phyloP scores from a whole-genome alignment of 805 yeast species.

The Candida ortonii region DNA sequence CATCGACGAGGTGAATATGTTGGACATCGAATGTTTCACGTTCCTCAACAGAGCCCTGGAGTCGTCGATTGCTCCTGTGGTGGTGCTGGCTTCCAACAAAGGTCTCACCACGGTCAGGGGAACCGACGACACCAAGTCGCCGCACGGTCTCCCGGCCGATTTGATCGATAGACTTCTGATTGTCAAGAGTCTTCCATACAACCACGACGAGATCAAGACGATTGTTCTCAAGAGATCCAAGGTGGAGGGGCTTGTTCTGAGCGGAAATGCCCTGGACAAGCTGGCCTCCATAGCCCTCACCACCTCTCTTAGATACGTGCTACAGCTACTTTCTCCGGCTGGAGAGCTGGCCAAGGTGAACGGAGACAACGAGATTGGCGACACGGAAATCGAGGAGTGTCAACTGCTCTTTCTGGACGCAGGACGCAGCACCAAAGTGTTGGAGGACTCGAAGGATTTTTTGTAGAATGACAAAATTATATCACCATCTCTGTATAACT shows the following conservation, averaged over 20 bases:
- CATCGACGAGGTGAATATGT: conserved; percentile 98
- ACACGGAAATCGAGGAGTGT: conserved; percentile 86
- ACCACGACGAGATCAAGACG: conserved; percentile 78
- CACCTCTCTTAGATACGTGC: conserved; percentile 87
- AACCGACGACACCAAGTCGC: conserved; percentile 78
- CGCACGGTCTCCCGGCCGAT: conserved; percentile 97
- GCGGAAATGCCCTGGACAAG: conserved; percentile 78
- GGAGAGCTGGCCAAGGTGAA: conserved; percentile 75
- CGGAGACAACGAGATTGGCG: conserved; percentile 60
- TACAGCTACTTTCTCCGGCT: conserved; percentile 87
- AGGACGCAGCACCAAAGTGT: conserved; percentile 81
- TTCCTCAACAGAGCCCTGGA: conserved; percentile 94
- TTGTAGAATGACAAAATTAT: conserved; percentile 15
- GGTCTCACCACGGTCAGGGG: conserved; percentile 95
- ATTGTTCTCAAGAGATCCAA: conserved; percentile 87
- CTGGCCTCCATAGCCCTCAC: conserved; percentile 87
- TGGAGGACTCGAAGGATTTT: conserved; percentile 50
- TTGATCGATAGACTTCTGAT: conserved; percentile 90
- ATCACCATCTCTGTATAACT: not conserved
- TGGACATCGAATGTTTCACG: conserved; percentile 95
- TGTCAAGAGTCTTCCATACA: conserved; percentile 78
- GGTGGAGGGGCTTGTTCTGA: conserved; percentile 87
- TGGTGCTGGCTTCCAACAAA: conserved; percentile 96
- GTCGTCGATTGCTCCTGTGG: conserved; percentile 95
- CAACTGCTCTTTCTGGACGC: conserved; percentile 86